Evolutionary conservation across 2,329 filamentous ascomycete genomes (phyloP).

Genomic region (Berkeleyomyces basicola): DNA sequence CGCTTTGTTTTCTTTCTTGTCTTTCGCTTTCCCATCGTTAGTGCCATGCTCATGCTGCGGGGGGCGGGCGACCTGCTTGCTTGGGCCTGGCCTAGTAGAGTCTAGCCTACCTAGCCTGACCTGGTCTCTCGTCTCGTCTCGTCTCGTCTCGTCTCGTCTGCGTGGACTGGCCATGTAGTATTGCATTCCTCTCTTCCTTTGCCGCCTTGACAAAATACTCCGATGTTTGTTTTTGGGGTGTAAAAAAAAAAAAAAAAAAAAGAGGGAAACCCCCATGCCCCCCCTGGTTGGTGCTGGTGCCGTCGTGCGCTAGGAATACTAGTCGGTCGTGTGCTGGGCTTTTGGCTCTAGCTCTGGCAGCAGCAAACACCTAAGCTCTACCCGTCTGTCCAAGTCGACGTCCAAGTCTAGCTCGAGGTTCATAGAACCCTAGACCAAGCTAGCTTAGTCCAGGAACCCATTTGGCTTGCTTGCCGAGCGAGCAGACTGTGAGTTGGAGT

Average conservation of each 20-base stretch:
- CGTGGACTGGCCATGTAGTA: constrained; percentile 1
- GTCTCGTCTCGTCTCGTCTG: not conserved
- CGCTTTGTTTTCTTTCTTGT: not conserved
- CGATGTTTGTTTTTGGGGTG: constrained; percentile 1
- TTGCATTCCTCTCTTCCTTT: constrained; percentile 4
- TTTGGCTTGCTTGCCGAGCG: not conserved
- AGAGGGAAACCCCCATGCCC: not conserved
- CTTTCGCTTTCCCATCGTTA: not conserved
- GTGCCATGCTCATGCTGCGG: too few relatives aligned
- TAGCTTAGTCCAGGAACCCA: not conserved
- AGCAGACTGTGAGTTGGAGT: not conserved
- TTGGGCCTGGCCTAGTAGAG: too few relatives aligned
- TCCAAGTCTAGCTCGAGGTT: not conserved
- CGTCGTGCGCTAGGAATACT: not conserved
- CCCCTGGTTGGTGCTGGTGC: not conserved
- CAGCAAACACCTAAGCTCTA: not conserved
- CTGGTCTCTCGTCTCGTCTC: not conserved
- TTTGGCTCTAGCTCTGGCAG: not conserved
- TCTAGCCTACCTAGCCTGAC: not conserved
- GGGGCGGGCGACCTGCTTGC: too few relatives aligned
- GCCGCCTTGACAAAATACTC: constrained; percentile 5
- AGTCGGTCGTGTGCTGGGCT: too few relatives aligned
- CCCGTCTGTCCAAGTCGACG: not conserved
- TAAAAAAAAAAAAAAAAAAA: not conserved
- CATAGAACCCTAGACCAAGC: not conserved